A percentile compares a stretch with the other conserved stretches of the same genome.
Conservation (phyloP, 805 yeast species). For the Sugiyamaella smithiae region DNA sequence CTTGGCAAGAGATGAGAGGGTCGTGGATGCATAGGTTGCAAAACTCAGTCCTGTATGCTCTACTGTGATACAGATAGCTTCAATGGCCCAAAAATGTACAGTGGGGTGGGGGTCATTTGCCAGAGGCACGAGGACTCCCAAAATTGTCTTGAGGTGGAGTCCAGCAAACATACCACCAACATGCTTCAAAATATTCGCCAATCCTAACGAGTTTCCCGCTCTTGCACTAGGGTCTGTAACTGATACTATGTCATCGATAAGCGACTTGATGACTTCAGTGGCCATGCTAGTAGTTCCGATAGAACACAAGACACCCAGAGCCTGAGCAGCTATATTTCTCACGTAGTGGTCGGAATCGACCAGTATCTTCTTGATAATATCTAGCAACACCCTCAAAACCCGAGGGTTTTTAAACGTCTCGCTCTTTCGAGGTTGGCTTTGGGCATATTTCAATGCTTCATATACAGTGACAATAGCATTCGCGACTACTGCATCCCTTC, state of each 20-base stretch:
- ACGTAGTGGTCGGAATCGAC: conserved; percentile 41
- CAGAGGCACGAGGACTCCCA: conserved; percentile 58
- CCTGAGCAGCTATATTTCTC: conserved; percentile 50
- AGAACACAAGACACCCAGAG: conserved; percentile 51
- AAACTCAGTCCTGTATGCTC: conserved; percentile 53
- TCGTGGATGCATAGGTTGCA: conserved; percentile 40
- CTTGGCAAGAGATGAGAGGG: conserved; percentile 41
- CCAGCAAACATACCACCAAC: conserved; percentile 38
- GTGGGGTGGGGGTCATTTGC: conserved; percentile 79
- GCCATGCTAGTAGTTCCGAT: conserved; percentile 30
- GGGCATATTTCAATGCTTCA: conserved; percentile 39
- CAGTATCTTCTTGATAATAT: conserved; percentile 47
- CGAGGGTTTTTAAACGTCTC: conserved; percentile 32
- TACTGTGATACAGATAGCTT: conserved; percentile 54
- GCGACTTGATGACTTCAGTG: conserved; percentile 46
- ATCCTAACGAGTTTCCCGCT: conserved; percentile 50
- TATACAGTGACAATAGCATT: conserved; percentile 66
- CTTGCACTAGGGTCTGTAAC: conserved; percentile 63
- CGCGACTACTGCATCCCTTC: conserved; percentile 50
- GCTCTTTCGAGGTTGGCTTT: conserved; percentile 20
- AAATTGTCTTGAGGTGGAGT: conserved; percentile 44
- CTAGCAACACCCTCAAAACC: conserved; percentile 48
- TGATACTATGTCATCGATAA: conserved; percentile 65
- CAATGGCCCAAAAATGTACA: conserved; percentile 71
- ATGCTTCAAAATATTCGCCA: conserved; percentile 47